These are phyloP conservation scores for Pseudogymnoascus sp. DNA, from an alignment of 2,329 filamentous ascomycete genomes.

Conservation along the genomic window DNA sequence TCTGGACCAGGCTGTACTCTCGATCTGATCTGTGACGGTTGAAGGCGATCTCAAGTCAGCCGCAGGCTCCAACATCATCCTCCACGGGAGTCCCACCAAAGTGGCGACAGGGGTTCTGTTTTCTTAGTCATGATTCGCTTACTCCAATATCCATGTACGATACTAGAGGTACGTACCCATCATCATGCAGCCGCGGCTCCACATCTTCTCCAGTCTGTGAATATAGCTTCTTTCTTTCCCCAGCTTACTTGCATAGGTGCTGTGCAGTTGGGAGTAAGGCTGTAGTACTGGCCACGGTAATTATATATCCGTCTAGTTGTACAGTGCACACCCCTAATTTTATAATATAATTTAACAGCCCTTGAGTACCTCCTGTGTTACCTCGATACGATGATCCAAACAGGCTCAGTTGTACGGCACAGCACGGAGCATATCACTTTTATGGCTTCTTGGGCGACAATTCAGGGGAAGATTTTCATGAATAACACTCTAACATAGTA, in stretches of 20 bases:
- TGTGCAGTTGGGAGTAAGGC: not conserved
- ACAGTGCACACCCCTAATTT: not conserved
- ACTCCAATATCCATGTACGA: not conserved
- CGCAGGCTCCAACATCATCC: not conserved
- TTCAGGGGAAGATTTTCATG: slow-evolving; percentile 9
- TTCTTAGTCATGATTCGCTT: slow-evolving; percentile 7
- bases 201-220: slow-evolving; percentile 1
- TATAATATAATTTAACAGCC: not conserved
- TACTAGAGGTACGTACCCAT: slow-evolving; percentile 3
- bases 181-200: not conserved
- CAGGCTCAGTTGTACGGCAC: not conserved
- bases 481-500: slow-evolving; percentile 9
- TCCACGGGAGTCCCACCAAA: not conserved
- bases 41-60: not conserved
- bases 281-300: not conserved
- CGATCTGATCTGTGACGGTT: not conserved
- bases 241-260: not conserved
- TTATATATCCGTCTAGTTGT: not conserved
- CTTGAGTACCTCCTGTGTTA: not conserved
- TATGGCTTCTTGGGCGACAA: not conserved
- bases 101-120: not conserved
- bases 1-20: not conserved
- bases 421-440: not conserved
- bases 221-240: not conserved
- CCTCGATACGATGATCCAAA: not conserved